Conservation (phyloP, 352 stramenopile genomes). For the Phytophthora meadii region DNA sequence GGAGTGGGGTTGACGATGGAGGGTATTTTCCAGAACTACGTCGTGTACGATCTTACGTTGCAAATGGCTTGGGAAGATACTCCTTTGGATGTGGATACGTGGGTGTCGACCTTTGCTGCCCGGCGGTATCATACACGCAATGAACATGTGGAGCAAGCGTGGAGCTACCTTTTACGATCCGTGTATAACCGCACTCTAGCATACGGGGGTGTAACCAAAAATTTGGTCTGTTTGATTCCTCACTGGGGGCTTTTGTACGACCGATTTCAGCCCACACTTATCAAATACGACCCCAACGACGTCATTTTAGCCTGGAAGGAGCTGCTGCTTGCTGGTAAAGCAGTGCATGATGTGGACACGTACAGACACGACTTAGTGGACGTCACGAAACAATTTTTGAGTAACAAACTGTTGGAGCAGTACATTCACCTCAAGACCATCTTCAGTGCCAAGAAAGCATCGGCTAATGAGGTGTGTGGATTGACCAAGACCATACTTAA, state of each 20-base stretch:
- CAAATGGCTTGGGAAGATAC: slow-evolving; percentile 73
- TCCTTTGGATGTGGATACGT: slow-evolving; percentile 52
- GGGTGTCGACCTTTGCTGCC: slow-evolving; percentile 59
- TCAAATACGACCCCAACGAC: slow-evolving; percentile 77
- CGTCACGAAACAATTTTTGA: slow-evolving; percentile 79
- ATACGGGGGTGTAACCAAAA: slow-evolving; percentile 81
- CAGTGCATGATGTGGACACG: slow-evolving; percentile 53
- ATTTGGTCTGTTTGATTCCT: slow-evolving; percentile 67
- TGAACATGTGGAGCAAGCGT: slow-evolving; percentile 57
- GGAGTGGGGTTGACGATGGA: slow-evolving; percentile 85
- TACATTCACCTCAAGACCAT: slow-evolving; percentile 67
- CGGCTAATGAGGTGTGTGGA: slow-evolving; percentile 41
- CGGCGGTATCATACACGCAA: slow-evolving; percentile 70
- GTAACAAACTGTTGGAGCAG: slow-evolving; percentile 64
- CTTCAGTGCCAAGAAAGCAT: slow-evolving; percentile 43
- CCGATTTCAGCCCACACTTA: slow-evolving; percentile 76
- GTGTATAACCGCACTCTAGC: slow-evolving; percentile 79
- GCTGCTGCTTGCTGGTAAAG: slow-evolving; percentile 49
- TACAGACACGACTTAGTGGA: slow-evolving; percentile 85
- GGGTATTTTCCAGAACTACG: slow-evolving; percentile 89
- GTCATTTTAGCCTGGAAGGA: slow-evolving; percentile 65
- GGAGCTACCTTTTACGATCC: slow-evolving; percentile 57
- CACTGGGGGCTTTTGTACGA: slow-evolving; percentile 71
- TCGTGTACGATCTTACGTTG: slow-evolving; percentile 81
- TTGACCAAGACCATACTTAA: slow-evolving; percentile 56